phyloP scores from a whole-genome alignment of 352 stramenopile genomes.

The Pythium phragmiticola region DNA sequence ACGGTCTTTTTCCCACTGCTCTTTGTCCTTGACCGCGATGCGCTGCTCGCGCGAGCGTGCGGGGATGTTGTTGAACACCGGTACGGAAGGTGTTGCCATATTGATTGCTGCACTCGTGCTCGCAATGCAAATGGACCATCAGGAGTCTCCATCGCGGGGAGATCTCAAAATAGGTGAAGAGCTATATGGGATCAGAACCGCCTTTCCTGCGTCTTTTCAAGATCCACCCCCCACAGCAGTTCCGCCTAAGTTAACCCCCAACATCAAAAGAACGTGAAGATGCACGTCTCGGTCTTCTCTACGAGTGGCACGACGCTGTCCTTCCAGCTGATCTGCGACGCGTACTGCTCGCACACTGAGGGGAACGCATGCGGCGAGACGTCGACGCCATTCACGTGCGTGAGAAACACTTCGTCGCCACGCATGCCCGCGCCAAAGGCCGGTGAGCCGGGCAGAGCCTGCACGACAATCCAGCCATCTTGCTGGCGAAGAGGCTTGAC shows the following conservation, averaged over 20 bases:
- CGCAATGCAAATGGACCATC: not conserved
- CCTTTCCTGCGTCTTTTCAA: slow-evolving; percentile 9
- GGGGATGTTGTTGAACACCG: slow-evolving; percentile 78
- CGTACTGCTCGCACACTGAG: slow-evolving; percentile 37
- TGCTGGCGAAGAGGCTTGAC: slow-evolving; percentile 74
- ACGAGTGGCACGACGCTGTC: slow-evolving; percentile 75
- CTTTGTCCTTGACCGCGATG: slow-evolving; percentile 72
- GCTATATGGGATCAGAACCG: slow-evolving; percentile 1
- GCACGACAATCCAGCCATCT: slow-evolving; percentile 75
- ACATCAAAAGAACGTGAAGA: slow-evolving; percentile 74
- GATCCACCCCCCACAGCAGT: not conserved
- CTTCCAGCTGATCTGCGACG: slow-evolving; percentile 53
- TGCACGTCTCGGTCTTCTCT: slow-evolving; percentile 71
- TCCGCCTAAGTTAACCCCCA: slow-evolving; percentile 1
- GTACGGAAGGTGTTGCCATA: slow-evolving; percentile 6
- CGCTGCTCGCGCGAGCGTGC: slow-evolving; percentile 65
- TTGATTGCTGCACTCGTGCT: not conserved
- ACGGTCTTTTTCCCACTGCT: slow-evolving; percentile 74
- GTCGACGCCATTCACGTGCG: slow-evolving; percentile 76
- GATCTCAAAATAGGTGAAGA: slow-evolving; percentile 7
- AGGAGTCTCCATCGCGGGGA: not conserved
- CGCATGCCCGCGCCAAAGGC: slow-evolving; percentile 76
- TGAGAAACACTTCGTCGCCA: slow-evolving; percentile 72
- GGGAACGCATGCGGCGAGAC: slow-evolving; percentile 73
- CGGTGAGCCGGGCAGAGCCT: slow-evolving; percentile 60